Percentiles rank a stretch among this genome's conserved stretches.
These are phyloP conservation scores for Cyberlindnera americana DNA, from an alignment of 805 yeast species.

Conservation along the genomic window DNA sequence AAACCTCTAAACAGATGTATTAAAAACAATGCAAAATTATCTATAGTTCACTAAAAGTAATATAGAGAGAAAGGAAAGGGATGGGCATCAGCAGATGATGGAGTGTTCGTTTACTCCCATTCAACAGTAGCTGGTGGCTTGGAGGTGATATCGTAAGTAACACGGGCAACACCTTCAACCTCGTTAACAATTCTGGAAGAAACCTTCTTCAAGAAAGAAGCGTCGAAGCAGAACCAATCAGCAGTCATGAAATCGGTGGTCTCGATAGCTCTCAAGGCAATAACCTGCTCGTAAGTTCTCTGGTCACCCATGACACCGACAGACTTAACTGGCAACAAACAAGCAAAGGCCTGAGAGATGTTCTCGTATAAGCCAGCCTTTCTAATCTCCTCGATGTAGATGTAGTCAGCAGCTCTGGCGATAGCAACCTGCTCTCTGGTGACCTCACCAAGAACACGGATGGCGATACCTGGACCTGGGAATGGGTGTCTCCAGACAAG, in stretches of 20 bases:
- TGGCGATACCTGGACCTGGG: constrained; percentile 99
- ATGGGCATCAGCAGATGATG: not conserved
- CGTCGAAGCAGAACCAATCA: constrained; percentile 96
- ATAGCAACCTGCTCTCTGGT: constrained; percentile 89
- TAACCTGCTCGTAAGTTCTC: constrained; percentile 98
- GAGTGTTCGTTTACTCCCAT: constrained; percentile 68
- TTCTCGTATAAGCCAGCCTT: constrained; percentile 88
- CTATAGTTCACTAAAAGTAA: not conserved
- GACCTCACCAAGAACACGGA: constrained; percentile 96
- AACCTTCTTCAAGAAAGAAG: constrained; percentile 84
- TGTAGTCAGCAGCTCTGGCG: constrained; percentile 95
- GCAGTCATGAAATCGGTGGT: constrained; percentile 99
- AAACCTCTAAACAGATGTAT: constrained; percentile 2
- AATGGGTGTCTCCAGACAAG: constrained; percentile 99
- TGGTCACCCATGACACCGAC: constrained; percentile 99
- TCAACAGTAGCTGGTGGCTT: constrained; percentile 99
- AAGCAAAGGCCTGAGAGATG: constrained; percentile 97
- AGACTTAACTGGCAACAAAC: constrained; percentile 92
- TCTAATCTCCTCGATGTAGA: constrained; percentile 93
- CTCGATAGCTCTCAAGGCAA: constrained; percentile 97
- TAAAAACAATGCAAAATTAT: constrained; percentile 5
- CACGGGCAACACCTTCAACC: constrained; percentile 98
- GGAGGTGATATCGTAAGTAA: constrained; percentile 96
- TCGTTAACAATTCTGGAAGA: constrained; percentile 97
- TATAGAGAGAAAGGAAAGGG: not conserved